These are phyloP conservation scores for Zopfochytrium polystomum DNA, from an alignment of 371 early-diverging fungal species.

Conservation along the genomic window DNA sequence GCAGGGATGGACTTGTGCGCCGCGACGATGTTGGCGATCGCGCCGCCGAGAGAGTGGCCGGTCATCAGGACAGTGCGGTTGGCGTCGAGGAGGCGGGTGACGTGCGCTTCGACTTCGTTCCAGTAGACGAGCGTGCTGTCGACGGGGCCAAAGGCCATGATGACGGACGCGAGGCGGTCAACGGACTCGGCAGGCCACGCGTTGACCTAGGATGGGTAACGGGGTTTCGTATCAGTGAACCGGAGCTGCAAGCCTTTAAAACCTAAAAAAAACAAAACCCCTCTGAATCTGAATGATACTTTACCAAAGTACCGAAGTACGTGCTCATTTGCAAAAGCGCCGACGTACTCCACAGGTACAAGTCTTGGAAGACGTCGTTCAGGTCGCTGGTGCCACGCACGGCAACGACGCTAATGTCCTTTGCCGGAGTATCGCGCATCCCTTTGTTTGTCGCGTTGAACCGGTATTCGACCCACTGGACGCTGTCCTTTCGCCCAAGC, in stretches of 20 bases:
- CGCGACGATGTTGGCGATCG: constrained; percentile 38
- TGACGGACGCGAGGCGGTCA: constrained; percentile 2
- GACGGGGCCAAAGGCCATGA: constrained; percentile 18
- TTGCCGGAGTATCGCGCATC: too few relatives aligned
- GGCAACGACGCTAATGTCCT: constrained; percentile 15
- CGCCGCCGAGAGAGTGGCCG: constrained; percentile 52
- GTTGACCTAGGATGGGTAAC: constrained; percentile 1
- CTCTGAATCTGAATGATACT: too few relatives aligned
- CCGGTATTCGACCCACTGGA: constrained; percentile 10
- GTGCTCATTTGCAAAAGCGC: constrained; percentile 15
- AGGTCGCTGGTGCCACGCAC: constrained; percentile 18
- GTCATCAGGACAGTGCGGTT: constrained; percentile 31
- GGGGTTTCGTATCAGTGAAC: too few relatives aligned
- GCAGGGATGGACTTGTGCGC: constrained; percentile 18
- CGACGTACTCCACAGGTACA: constrained; percentile 20
- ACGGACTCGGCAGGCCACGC: constrained; percentile 24
- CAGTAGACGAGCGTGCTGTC: constrained; percentile 21
- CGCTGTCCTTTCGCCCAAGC: neutral
- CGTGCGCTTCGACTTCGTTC: constrained; percentile 14
- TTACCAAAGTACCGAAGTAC: constrained; percentile 18
- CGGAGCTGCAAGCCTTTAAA: neutral
- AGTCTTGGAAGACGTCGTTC: constrained; percentile 31
- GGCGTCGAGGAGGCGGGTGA: neutral
- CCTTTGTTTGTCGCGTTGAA: too few relatives aligned
- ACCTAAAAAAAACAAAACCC: neutral